Base-by-base conservation (phyloP, 352 stramenopile species). In the Globisporangium cederbergense region DNA sequence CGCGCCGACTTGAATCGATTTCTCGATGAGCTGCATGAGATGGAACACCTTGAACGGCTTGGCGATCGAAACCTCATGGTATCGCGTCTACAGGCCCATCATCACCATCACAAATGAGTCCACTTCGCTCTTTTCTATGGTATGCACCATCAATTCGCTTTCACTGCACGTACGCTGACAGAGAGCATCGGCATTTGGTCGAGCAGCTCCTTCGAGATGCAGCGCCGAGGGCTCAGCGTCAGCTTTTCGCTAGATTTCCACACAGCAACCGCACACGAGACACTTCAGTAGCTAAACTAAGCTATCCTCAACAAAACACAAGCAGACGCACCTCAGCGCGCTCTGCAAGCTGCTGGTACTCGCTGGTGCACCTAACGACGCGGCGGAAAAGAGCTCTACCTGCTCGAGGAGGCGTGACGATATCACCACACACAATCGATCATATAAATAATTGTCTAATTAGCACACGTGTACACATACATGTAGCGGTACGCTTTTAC, bases 21-120 rank as follows among this genome's bases (percentile, higher is more conserved):
- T 87, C 45, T 94, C 79, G 50, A 94, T 84, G 34, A 92, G 77
- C 51, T 89, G 79, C 81, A 94, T 90, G 43, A 94, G 62, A 49
- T 91, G 74, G 66, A 92, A 94, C 58, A 88, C 87, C 10, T 76
- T 78, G 42, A 92, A 88, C 18, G 79, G 79, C 57, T 78, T 71
- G 38, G 70, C 50, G 36, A 90, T 76, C 11, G 67, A 66, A 22
- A 83, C 75, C 60, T 91, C 76, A 40, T 85, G 72, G 63, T 88
- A 88, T 10, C 77, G 76, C 5, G 75, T 83, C 81, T 91, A 2
- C 10, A 28, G 38, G 8, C 18, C 9, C 16, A 4, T 32, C 9
- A 45, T 16, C 34, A 58, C 1, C 18, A 45, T 6, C 4, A 6
- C 25, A 22, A 28, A 6, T 16, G 18, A 40, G 25, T n/a, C 28